phyloP scores from a whole-genome alignment of 2,329 filamentous ascomycete species.

The Ambrosiella xylebori region DNA sequence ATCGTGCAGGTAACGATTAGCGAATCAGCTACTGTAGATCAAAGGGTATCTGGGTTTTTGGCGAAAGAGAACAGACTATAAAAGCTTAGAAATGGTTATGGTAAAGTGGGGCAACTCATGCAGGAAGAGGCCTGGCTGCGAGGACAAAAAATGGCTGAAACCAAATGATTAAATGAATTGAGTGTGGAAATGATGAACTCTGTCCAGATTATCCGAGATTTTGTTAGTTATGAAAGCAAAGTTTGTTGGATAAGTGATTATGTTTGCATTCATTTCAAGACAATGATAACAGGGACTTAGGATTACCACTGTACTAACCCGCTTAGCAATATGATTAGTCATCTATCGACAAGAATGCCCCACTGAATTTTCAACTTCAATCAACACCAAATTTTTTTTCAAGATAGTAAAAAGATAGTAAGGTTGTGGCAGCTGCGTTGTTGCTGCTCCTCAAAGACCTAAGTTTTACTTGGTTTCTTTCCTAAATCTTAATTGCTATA shows the following conservation, averaged over 20 bases:
- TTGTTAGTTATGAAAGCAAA: no score
- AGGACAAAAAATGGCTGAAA: neutral
- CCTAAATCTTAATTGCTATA: neutral
- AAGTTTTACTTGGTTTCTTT: neutral
- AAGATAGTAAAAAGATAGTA: neutral
- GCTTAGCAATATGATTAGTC: conserved; percentile 7
- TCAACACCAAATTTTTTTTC: conserved; percentile 10
- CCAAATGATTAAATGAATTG: neutral
- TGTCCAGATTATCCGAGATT: neutral
- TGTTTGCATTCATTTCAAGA: no score
- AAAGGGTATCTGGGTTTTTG: neutral
- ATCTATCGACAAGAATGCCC: conserved; percentile 10
- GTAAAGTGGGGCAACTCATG: neutral
- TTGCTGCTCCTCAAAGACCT: neutral
- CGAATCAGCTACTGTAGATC: neutral
- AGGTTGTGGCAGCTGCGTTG: neutral
- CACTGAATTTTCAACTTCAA: conserved; percentile 11
- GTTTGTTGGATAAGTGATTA: no score
- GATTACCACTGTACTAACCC: neutral
- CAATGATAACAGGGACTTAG: neutral
- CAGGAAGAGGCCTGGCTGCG: neutral
- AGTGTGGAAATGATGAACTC: neutral
- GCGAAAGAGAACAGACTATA: neutral
- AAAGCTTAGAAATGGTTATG: neutral
- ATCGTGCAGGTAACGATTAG: neutral